A percentile compares a stretch with the other conserved stretches of the same genome.
These are phyloP conservation scores for Dissophora ornata DNA, from an alignment of 192 early-diverging fungal species.

Conservation along the genomic window DNA sequence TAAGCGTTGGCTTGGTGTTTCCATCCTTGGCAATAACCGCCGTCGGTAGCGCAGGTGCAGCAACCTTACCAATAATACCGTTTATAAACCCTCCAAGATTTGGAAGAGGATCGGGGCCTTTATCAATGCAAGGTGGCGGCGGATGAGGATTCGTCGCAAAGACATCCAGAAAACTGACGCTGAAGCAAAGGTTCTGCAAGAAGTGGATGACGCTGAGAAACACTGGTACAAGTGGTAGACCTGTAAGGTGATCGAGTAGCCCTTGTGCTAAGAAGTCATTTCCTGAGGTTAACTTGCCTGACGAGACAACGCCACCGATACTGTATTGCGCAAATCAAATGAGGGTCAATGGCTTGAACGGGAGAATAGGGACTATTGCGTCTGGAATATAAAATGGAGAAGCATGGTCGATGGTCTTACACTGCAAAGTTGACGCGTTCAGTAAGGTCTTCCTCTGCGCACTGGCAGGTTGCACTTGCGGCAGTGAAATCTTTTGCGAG, in stretches of 20 bases:
- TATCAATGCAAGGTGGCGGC: neutral
- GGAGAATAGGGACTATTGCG: no score
- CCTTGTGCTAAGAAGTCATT: conserved; percentile 12
- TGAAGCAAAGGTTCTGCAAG: conserved; percentile 21
- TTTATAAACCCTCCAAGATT: neutral
- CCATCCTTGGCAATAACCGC: neutral
- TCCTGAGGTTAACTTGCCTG: neutral
- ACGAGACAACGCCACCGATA: conserved; percentile 21
- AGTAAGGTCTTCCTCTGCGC: conserved; percentile 13
- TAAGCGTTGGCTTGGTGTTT: conserved; percentile 2
- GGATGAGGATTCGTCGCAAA: conserved; percentile 22
- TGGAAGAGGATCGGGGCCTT: neutral
- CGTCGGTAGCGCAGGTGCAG: no score
- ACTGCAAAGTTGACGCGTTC: conserved; percentile 39
- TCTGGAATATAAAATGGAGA: no score
- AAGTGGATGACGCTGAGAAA: conserved; percentile 26
- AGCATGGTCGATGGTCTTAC: no score
- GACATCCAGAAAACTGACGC: conserved; percentile 18
- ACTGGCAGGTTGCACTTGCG: conserved; percentile 12
- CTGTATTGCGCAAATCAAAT: neutral
- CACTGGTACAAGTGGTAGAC: conserved; percentile 4
- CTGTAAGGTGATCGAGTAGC: conserved; percentile 6
- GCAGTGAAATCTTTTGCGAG: neutral
- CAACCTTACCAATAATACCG: neutral
- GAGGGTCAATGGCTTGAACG: neutral